Percentiles rank a stretch among this genome's conserved stretches.
phyloP scores from a whole-genome alignment of 1,139 yeast species.

The Petasospora fabianii region DNA sequence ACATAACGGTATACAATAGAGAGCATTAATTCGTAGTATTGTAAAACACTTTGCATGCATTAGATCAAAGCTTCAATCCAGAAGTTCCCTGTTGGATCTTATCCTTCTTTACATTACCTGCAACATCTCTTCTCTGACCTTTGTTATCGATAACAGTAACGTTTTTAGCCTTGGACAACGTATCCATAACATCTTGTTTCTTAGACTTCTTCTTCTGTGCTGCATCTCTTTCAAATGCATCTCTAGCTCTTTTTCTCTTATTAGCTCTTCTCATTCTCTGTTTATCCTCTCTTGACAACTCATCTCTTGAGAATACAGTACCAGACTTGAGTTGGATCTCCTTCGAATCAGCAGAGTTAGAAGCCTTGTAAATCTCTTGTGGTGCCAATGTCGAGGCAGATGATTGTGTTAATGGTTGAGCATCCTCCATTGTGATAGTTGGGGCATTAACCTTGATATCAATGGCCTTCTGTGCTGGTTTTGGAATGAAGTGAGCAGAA shows the following conservation, averaged over 20 bases:
- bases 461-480: conserved; percentile 75
- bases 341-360: conserved; percentile 42
- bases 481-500: conserved; percentile 91
- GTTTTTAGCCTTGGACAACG: conserved; percentile 70
- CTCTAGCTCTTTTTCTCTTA: conserved; percentile 74
- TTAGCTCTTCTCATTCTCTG: conserved; percentile 82
- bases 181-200: conserved; percentile 64
- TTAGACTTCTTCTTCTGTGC: conserved; percentile 46
- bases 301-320: conserved; percentile 77
- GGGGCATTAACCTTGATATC: conserved; percentile 81
- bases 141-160: conserved; percentile 74
- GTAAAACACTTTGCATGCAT: neutral
- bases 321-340: conserved; percentile 81
- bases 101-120: conserved; percentile 59
- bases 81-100: conserved; percentile 26
- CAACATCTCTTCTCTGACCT: conserved; percentile 73
- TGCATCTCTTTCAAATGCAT: conserved; percentile 34
- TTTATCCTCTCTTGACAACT: conserved; percentile 81
- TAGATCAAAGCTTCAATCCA: conserved; percentile 28
- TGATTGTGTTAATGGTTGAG: conserved; percentile 85
- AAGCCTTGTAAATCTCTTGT: conserved; percentile 81
- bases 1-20: neutral
- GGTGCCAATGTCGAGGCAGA: conserved; percentile 84
- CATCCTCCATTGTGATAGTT: conserved; percentile 89
- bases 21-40: neutral